Percentiles rank a stretch among this genome's conserved stretches.
These are phyloP conservation scores for Kluyveromyces siamensis DNA, from an alignment of 805 yeast species.

Conservation along the genomic window DNA sequence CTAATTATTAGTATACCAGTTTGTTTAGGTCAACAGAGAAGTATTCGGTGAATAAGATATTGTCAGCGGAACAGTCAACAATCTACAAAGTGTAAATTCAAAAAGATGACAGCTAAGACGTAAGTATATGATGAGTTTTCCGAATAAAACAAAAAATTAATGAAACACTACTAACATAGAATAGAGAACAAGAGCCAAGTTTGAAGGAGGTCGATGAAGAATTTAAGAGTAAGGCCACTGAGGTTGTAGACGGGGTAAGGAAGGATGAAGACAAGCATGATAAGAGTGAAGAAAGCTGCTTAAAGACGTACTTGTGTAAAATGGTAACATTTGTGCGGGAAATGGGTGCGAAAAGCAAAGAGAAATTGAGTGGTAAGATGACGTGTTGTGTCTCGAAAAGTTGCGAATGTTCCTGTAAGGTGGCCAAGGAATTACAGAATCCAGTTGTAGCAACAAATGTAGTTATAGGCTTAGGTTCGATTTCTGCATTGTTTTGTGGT, in stretches of 20 bases:
- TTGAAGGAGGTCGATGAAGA: conserved; percentile 8
- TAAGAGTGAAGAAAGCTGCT: conserved; percentile 22
- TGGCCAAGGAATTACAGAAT: conserved; percentile 41
- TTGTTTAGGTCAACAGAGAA: no score
- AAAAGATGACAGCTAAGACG: no score
- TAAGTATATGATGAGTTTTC: no score
- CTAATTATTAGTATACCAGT: no score
- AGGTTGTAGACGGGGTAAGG: conserved; percentile 12
- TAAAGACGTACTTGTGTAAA: conserved; percentile 11
- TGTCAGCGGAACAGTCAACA: no score
- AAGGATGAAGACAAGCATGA: conserved; percentile 26
- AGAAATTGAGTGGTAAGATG: neutral
- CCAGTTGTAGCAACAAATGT: conserved; percentile 53
- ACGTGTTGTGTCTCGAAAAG: neutral
- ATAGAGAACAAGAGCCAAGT: neutral
- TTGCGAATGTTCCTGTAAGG: neutral
- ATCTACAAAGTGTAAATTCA: no score
- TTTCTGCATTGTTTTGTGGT: conserved; percentile 40
- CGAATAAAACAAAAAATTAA: no score
- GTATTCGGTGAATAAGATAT: no score
- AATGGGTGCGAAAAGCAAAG: conserved; percentile 5
- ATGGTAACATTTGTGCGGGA: conserved; percentile 1
- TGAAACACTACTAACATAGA: neutral
- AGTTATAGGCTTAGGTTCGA: conserved; percentile 38
- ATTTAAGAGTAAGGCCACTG: neutral